A percentile compares a stretch with the other conserved stretches of the same genome.
Conservation (phyloP, 192 early-diverging fungal species). For the Podila minutissima region DNA sequence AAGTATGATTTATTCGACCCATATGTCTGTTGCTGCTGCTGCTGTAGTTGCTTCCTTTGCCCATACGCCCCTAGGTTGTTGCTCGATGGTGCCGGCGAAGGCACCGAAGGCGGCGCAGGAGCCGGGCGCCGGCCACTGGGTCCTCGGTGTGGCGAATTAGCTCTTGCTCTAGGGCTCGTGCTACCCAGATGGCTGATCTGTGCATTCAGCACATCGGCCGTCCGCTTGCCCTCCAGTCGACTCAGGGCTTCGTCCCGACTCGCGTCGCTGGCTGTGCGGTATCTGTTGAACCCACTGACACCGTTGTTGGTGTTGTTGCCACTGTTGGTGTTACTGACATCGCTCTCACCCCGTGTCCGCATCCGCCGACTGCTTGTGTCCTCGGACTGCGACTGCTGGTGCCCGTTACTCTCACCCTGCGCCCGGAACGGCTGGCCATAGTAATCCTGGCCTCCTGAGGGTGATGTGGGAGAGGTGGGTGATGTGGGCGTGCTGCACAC, state of each 20-base stretch:
- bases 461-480: slow-evolving; percentile 5
- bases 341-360: not conserved
- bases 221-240: slow-evolving; percentile 41
- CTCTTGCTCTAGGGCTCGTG: slow-evolving; percentile 19
- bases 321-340: slow-evolving; percentile 13
- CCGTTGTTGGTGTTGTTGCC: not conserved
- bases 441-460: not conserved
- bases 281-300: slow-evolving; percentile 19
- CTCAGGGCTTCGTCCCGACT: slow-evolving; percentile 42
- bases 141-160: slow-evolving; percentile 22
- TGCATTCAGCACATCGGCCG: slow-evolving; percentile 22
- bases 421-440: slow-evolving; percentile 15
- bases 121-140: not conserved
- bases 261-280: slow-evolving; percentile 39
- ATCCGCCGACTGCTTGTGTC: not conserved
- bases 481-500: slow-evolving; percentile 5
- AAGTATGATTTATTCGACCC: too few relatives aligned
- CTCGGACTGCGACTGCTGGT: slow-evolving; percentile 13
- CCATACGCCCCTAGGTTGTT: slow-evolving; percentile 25
- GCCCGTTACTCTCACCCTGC: slow-evolving; percentile 2
- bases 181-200: slow-evolving; percentile 44
- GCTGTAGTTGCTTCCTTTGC: slow-evolving; percentile 13
- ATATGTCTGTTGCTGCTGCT: slow-evolving; percentile 10
- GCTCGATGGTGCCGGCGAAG: not conserved
- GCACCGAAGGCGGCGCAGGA: not conserved